phyloP scores from a whole-genome alignment of 2,329 filamentous ascomycete species.

The Nemania abortiva region DNA sequence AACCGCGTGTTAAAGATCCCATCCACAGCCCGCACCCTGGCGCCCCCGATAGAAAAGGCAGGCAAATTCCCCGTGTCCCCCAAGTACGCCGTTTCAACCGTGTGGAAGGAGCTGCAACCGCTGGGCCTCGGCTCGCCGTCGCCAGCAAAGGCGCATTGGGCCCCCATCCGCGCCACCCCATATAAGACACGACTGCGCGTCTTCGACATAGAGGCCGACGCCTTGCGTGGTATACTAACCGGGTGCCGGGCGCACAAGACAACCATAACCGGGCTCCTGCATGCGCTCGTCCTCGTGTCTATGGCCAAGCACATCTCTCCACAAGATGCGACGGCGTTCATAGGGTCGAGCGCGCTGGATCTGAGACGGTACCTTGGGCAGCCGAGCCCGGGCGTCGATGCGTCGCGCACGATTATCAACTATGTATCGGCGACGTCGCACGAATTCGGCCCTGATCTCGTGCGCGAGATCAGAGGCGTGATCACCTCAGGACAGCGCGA shows the following conservation, averaged over 20 bases:
- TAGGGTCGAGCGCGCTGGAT: slow-evolving; percentile 36
- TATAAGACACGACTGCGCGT: slow-evolving; percentile 42
- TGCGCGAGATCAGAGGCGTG: slow-evolving; percentile 36
- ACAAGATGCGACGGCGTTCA: slow-evolving; percentile 32
- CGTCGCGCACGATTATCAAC: slow-evolving; percentile 37
- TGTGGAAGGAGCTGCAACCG: slow-evolving; percentile 40
- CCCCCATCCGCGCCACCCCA: slow-evolving; percentile 41
- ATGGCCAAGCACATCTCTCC: slow-evolving; percentile 30
- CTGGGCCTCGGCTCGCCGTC: neutral
- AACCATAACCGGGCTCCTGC: slow-evolving; percentile 45
- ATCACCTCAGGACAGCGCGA: neutral
- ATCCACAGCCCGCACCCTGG: slow-evolving; percentile 39
- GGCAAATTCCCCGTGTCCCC: slow-evolving; percentile 36
- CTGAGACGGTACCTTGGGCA: slow-evolving; percentile 31
- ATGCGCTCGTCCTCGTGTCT: slow-evolving; percentile 38
- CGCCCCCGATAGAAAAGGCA: slow-evolving; percentile 34
- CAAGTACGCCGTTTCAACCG: slow-evolving; percentile 28
- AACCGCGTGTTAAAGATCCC: slow-evolving; percentile 44
- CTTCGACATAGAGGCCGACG: slow-evolving; percentile 37
- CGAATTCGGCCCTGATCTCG: slow-evolving; percentile 36
- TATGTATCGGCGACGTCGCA: slow-evolving; percentile 42
- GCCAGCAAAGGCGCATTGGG: slow-evolving; percentile 41
- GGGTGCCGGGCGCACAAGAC: slow-evolving; percentile 40
- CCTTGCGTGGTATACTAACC: slow-evolving; percentile 26
- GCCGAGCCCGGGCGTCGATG: slow-evolving; percentile 16